A percentile compares a stretch with the other conserved stretches of the same genome.
These are phyloP conservation scores for Ambrosia artemisiifolia DNA, from an alignment of 129 eudicot species.

Conservation along the genomic window DNA sequence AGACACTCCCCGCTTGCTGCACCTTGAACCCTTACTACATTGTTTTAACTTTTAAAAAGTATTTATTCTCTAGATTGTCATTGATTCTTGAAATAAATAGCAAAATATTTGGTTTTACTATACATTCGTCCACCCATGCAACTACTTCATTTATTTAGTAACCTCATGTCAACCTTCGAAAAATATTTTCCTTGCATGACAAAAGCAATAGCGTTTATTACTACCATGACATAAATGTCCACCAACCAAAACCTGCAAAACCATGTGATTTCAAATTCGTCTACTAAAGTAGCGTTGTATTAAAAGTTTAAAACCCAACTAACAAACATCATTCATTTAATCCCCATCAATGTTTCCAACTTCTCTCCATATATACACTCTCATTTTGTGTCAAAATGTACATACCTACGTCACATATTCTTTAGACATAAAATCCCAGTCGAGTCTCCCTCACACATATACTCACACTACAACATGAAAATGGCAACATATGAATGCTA, in stretches of 20 bases:
- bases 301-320: constrained; percentile 2
- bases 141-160: neutral
- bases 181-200: neutral
- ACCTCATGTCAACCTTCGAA: neutral
- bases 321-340: constrained; percentile 6
- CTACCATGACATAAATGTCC: neutral
- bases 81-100: neutral
- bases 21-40: too few relatives aligned
- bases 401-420: neutral
- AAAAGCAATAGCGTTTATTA: neutral
- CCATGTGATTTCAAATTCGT: neutral
- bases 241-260: constrained; percentile 12
- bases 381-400: neutral
- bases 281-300: neutral
- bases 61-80: neutral
- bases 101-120: neutral
- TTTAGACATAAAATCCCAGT: neutral
- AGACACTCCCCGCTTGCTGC: too few relatives aligned
- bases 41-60: too few relatives aligned
- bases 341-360: neutral
- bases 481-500: neutral
- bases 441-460: neutral
- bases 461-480: neutral
- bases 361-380: neutral
- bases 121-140: too few relatives aligned